Evolutionary conservation across 2,329 filamentous ascomycete species (phyloP), one percentile per base, ranked within the genome.

Genomic region (Xylariaceae sp.): DNA sequence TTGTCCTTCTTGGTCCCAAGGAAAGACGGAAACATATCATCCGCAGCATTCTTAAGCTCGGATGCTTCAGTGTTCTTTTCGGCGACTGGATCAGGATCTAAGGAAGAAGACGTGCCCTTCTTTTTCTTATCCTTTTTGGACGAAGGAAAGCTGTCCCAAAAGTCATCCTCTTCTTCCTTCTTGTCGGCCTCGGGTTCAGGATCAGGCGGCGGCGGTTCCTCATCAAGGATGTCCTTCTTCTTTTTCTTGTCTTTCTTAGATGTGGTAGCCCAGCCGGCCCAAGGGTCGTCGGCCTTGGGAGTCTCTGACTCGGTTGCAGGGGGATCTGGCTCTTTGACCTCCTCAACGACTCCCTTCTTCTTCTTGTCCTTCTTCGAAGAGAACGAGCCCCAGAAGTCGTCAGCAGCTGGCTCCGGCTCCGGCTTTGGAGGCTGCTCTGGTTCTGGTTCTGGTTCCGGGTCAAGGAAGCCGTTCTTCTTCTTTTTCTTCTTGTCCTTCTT

Each of bases 181-280:
- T 33, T 33, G 31, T 25, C 5, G 14, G 14, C 18, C n/a, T 26
- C 31, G 5, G 31, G 31, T 26, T 33, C 32, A 8, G 32, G 32
- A 14, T 28, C 25, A 9, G 24, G 32, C 27, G 48, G 43, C n/a
- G 55, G 53, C 15, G 63, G 59, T 14, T 28, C 25, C 8, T 29
- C 27, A 10, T 29, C 27, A 7, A 29, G 27, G 5, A 29, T 29
- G 9, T 15, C 17, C n/a, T 29, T 29, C 15, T 29, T 29, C 27
- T 26, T 23, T 30, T 57, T 56, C 47, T 60, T 61, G 3, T 35
- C 61, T 7, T 35, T 51, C 41, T 74, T 75, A 47, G 74, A 74
- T 10, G 64, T 60, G 32, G 67, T 72, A 19, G 68, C 70, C 64
- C 74, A 77, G 31, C 68, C 67, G 39, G 61, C 67, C 52, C 74